Conservation (phyloP, 106 monocot species). For the Acorus calamus region DNA sequence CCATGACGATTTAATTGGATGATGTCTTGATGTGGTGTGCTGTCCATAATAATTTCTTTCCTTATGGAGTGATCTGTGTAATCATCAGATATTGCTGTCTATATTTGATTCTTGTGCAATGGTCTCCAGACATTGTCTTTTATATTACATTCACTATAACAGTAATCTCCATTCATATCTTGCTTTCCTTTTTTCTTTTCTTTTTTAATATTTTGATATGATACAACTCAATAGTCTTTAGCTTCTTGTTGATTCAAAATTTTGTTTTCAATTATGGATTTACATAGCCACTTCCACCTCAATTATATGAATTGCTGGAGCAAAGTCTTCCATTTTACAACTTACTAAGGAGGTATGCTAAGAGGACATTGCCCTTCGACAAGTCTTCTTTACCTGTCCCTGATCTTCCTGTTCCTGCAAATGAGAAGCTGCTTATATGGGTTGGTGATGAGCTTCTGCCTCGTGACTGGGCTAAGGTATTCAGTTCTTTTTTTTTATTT, state of each 20-base stretch:
- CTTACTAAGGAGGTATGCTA: slow-evolving; percentile 47
- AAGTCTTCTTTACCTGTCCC: slow-evolving; percentile 50
- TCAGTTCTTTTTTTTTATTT: background rate
- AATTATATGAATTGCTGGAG: slow-evolving; percentile 71
- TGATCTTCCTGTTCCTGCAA: slow-evolving; percentile 69
- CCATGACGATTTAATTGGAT: too few relatives aligned
- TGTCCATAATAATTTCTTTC: too few relatives aligned
- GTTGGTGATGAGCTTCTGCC: slow-evolving; percentile 78
- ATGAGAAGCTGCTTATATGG: slow-evolving; percentile 92
- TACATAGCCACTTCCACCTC: slow-evolving; percentile 54
- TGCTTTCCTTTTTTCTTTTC: background rate
- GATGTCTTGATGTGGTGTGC: too few relatives aligned
- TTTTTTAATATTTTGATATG: background rate
- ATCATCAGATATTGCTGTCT: too few relatives aligned
- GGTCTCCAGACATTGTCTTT: too few relatives aligned
- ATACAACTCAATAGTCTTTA: background rate
- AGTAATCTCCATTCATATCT: too few relatives aligned
- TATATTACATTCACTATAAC: too few relatives aligned
- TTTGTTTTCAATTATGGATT: background rate
- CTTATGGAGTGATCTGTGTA: too few relatives aligned
- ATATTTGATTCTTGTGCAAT: too few relatives aligned
- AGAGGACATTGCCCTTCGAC: slow-evolving; percentile 27
- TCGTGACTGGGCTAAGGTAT: slow-evolving; percentile 85
- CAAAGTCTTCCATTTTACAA: slow-evolving; percentile 96
- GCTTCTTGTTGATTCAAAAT: too few relatives aligned